A percentile compares a stretch with the other conserved stretches of the same genome.
Evolutionary conservation across 805 yeast genomes (phyloP).

Genomic region (Starmerella vitae): DNA sequence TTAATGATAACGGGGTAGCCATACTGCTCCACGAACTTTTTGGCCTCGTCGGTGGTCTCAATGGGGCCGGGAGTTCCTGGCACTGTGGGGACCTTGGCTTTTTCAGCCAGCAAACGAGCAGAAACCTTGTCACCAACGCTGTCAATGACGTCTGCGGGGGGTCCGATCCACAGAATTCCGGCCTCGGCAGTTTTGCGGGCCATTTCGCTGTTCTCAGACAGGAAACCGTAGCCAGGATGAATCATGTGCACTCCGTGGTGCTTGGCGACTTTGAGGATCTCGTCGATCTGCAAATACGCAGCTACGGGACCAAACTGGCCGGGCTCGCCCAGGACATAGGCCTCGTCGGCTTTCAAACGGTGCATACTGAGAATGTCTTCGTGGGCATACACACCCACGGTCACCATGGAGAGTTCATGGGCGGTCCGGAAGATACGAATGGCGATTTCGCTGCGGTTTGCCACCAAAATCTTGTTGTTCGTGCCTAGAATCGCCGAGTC

Average conservation of each 20-base stretch:
- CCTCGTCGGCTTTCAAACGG: conserved; percentile 85
- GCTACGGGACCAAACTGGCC: conserved; percentile 92
- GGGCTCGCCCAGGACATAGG: conserved; percentile 77
- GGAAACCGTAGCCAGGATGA: conserved; percentile 87
- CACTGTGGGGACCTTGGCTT: conserved; percentile 77
- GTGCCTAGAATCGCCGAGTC: conserved; percentile 35
- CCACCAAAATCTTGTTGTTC: conserved; percentile 36
- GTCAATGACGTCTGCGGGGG: conserved; percentile 74
- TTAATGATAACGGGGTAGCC: conserved; percentile 95
- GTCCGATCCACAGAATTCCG: conserved; percentile 95
- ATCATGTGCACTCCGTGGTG: conserved; percentile 69
- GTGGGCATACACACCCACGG: conserved; percentile 93
- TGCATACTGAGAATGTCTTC: conserved; percentile 93
- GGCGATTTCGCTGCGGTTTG: conserved; percentile 25
- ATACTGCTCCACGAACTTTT: conserved; percentile 61
- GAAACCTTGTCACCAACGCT: conserved; percentile 94
- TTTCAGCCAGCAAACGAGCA: conserved; percentile 76
- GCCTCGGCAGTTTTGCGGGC: conserved; percentile 81
- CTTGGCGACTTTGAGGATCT: conserved; percentile 74
- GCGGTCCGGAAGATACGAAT: conserved; percentile 78
- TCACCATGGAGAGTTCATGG: conserved; percentile 91
- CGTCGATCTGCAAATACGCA: conserved; percentile 91
- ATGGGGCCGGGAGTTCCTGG: conserved; percentile 99
- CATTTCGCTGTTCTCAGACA: conserved; percentile 83
- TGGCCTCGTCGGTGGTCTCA: conserved; percentile 62